These are phyloP conservation scores for Groenewaldozyma auringiensis DNA, from an alignment of 1,139 yeast genomes.

Conservation along the genomic window DNA sequence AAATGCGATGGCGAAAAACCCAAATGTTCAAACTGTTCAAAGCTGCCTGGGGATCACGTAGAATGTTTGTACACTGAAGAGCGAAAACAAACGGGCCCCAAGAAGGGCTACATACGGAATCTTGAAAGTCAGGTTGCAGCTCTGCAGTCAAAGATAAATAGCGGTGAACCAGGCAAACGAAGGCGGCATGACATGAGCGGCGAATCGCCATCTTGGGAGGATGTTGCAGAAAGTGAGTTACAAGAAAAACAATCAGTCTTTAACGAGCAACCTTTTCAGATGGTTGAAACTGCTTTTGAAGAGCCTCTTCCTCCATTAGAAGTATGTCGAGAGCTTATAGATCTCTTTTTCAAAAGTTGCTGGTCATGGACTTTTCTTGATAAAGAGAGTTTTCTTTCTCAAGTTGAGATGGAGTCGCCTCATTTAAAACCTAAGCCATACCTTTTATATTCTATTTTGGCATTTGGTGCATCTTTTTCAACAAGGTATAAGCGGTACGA, in stretches of 20 bases:
- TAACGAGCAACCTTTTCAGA: background rate
- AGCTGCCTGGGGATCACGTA: conserved; percentile 14
- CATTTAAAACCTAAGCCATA: background rate
- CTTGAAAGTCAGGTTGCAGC: conserved; percentile 26
- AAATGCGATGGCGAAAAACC: conserved; percentile 30
- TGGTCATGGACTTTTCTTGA: background rate
- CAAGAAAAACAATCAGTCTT: background rate
- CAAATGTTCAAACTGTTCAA: conserved; percentile 25
- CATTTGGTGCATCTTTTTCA: background rate
- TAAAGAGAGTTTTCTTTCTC: background rate
- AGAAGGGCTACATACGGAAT: conserved; percentile 27
- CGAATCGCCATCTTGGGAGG: background rate
- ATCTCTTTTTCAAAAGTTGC: background rate
- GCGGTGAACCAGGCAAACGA: background rate
- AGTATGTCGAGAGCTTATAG: background rate
- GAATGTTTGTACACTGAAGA: conserved; percentile 26
- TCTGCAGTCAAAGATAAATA: conserved; percentile 15
- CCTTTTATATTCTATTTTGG: background rate
- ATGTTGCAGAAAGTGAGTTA: background rate
- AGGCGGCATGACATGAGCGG: background rate
- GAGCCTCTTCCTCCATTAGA: background rate
- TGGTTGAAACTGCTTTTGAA: background rate
- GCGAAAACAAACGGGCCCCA: conserved; percentile 28
- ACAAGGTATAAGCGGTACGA: background rate
- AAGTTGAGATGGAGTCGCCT: background rate